Evolutionary conservation across 495 filamentous ascomycete species (phyloP).

Genomic region (Xylaria intraflava): DNA sequence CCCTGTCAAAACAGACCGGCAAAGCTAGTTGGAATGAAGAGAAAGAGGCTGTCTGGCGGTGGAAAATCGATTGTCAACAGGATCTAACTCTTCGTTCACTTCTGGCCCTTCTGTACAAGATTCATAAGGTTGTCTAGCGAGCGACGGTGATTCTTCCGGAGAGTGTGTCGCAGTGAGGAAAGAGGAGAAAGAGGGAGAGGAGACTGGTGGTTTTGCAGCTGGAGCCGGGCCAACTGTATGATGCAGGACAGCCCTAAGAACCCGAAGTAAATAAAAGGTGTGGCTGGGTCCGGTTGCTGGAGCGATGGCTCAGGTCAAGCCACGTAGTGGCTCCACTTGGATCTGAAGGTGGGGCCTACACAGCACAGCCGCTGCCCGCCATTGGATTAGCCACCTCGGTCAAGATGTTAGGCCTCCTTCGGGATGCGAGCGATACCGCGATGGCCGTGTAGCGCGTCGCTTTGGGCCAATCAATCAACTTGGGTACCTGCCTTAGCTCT

Average conservation of each 20-base stretch:
- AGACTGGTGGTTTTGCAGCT: conserved; percentile 24
- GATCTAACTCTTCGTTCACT: conserved; percentile 17
- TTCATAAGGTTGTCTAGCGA: conserved; percentile 10
- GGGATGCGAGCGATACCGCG: too few species aligned
- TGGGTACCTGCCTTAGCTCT: background rate
- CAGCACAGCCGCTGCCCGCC: too few species aligned
- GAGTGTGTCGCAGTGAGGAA: conserved; percentile 12
- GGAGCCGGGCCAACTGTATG: background rate
- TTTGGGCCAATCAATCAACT: background rate
- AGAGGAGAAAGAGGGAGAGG: background rate
- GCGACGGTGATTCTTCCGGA: conserved; percentile 8
- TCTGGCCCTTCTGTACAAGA: conserved; percentile 20
- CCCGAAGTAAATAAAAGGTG: conserved; percentile 31
- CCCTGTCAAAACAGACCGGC: conserved; percentile 2
- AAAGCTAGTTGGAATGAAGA: conserved; percentile 17
- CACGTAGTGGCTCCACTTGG: background rate
- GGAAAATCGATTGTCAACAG: conserved; percentile 20
- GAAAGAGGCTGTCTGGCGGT: conserved; percentile 15
- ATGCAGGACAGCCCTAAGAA: conserved; percentile 8
- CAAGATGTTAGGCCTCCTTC: too few species aligned
- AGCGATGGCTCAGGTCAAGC: conserved; percentile 19
- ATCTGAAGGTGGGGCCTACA: too few species aligned
- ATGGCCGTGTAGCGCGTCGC: too few species aligned
- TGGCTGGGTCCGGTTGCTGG: conserved; percentile 28
- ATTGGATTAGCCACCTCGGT: too few species aligned